Conservation (phyloP, 176 grass and related monocot genomes). For the Pharus latifolius region DNA sequence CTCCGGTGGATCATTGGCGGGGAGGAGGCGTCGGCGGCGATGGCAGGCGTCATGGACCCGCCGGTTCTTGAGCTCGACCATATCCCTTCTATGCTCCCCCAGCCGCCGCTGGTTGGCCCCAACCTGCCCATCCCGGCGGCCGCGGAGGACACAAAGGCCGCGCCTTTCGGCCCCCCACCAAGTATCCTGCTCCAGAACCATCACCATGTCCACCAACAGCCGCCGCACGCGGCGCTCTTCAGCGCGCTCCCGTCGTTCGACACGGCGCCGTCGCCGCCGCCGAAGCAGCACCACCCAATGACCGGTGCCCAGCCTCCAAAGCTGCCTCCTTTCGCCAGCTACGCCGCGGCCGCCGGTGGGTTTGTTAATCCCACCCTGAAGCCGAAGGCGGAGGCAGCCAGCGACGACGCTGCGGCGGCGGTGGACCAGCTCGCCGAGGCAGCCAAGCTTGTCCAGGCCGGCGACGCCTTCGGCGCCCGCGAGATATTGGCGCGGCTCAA, state of each 20-base stretch:
- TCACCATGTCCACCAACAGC: constrained; percentile 14
- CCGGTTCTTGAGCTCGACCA: constrained; percentile 12
- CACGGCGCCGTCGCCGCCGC: background rate
- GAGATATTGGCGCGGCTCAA: constrained; percentile 93
- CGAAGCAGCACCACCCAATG: constrained; percentile 11
- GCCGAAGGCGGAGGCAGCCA: constrained; percentile 5
- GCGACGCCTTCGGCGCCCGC: constrained; percentile 37
- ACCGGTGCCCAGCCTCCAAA: constrained; percentile 1
- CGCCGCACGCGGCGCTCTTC: background rate
- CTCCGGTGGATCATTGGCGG: constrained; percentile 69
- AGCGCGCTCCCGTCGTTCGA: constrained; percentile 1
- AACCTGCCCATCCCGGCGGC: constrained; percentile 19
- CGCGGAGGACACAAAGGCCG: constrained; percentile 11
- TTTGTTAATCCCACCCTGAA: background rate
- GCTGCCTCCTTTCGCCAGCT: constrained; percentile 30
- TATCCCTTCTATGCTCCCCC: constrained; percentile 3
- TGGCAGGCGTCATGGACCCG: background rate
- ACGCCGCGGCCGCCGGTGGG: background rate
- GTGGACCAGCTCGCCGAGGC: constrained; percentile 33
- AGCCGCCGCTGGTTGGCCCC: constrained; percentile 1
- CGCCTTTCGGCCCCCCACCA: background rate
- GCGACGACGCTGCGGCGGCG: background rate
- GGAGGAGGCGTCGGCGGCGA: background rate
- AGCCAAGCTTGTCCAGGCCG: constrained; percentile 21
- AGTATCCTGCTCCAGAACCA: background rate